phyloP scores from a whole-genome alignment of 345 rosid species.

The Clausena lansium region DNA sequence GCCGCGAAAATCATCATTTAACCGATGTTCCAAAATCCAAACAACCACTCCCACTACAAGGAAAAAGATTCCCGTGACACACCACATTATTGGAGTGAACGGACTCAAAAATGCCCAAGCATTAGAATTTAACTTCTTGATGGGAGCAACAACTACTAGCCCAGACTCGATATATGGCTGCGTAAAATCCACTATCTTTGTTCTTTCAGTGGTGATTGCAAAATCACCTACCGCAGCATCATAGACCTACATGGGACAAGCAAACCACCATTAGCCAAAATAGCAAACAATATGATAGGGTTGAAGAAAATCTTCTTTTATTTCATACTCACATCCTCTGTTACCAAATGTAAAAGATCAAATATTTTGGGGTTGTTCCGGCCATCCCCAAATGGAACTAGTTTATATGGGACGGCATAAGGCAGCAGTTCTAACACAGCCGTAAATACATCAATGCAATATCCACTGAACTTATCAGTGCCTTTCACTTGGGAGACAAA shows the following conservation, averaged over 20 bases:
- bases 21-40: slow-evolving; percentile 31
- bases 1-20: slow-evolving; percentile 30
- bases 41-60: slow-evolving; percentile 21
- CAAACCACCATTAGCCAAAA: background rate
- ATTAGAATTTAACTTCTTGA: slow-evolving; percentile 8
- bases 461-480: slow-evolving; percentile 12
- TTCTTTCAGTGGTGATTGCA: slow-evolving; percentile 17
- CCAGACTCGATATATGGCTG: slow-evolving; percentile 26
- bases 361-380: background rate
- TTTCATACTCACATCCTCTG: slow-evolving; percentile 9
- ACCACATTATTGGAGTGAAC: slow-evolving; percentile 21
- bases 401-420: slow-evolving; percentile 16
- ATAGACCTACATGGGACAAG: background rate
- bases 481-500: slow-evolving; percentile 10
- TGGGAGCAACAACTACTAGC: slow-evolving; percentile 25
- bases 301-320: too few species aligned
- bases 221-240: slow-evolving; percentile 31
- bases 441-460: slow-evolving; percentile 27
- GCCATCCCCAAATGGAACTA: slow-evolving; percentile 14
- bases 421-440: slow-evolving; percentile 15
- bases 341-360: slow-evolving; percentile 11
- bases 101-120: slow-evolving; percentile 24
- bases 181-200: slow-evolving; percentile 28
- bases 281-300: too few species aligned
- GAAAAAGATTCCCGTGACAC: slow-evolving; percentile 11